Evolutionary conservation across 352 stramenopile genomes (phyloP).

Genomic region (Phytophthora boehmeriae): DNA sequence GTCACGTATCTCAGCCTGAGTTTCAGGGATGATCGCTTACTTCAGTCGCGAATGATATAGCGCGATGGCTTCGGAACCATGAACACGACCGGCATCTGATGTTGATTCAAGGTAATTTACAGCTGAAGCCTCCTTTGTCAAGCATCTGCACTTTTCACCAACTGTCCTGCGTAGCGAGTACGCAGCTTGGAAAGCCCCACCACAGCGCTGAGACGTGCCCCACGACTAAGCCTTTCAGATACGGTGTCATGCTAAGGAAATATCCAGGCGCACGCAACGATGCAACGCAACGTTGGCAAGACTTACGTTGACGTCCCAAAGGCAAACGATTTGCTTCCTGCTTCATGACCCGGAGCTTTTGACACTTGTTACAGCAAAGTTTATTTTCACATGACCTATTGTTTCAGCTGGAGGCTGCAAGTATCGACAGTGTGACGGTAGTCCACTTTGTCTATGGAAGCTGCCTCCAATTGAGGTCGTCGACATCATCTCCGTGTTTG

Average conservation of each 20-base stretch:
- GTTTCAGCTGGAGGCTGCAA: background rate
- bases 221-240: background rate
- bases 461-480: background rate
- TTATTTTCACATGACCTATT: background rate
- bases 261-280: background rate
- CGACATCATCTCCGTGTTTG: background rate
- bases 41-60: slow-evolving; percentile 16
- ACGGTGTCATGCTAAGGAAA: background rate
- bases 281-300: background rate
- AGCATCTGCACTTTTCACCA: too few species aligned
- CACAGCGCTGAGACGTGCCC: background rate
- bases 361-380: too few species aligned
- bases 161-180: too few species aligned
- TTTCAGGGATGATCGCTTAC: background rate
- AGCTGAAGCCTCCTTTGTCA: too few species aligned
- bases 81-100: slow-evolving; percentile 18
- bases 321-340: too few species aligned
- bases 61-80: slow-evolving; percentile 28
- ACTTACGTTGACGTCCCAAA: background rate
- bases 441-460: too few species aligned
- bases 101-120: background rate
- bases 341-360: background rate
- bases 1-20: slow-evolving; percentile 19
- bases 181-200: too few species aligned
- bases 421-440: too few species aligned